A percentile compares a stretch with the other conserved stretches of the same genome.
Evolutionary conservation across 2,329 filamentous ascomycete genomes (phyloP).

Genomic region (Arthrobotrys conoides): DNA sequence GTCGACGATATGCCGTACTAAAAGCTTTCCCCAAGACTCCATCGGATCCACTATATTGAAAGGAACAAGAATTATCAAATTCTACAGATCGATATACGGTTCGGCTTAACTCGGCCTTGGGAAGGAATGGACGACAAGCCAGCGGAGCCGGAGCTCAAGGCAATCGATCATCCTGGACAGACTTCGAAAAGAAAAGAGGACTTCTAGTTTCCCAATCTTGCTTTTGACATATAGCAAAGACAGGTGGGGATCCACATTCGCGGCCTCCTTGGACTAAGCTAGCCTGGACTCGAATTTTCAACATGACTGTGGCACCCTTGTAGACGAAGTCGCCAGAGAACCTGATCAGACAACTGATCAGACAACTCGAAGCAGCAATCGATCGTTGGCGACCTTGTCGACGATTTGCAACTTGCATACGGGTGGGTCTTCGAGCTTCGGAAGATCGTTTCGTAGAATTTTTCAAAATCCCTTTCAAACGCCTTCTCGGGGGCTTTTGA

Average conservation of each 20-base stretch:
- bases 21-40: slow-evolving; percentile 8
- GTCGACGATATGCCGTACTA: slow-evolving; percentile 19
- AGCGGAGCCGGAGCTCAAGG: slow-evolving; percentile 61
- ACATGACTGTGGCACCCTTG: slow-evolving; percentile 44
- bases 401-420: slow-evolving; percentile 58
- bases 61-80: slow-evolving; percentile 19
- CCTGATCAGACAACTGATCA: slow-evolving; percentile 40
- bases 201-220: slow-evolving; percentile 60
- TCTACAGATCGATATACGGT: slow-evolving; percentile 30
- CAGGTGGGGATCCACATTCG: slow-evolving; percentile 50
- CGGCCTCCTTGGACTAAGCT: slow-evolving; percentile 39
- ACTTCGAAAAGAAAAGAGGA: slow-evolving; percentile 24
- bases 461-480: not conserved
- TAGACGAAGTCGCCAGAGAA: slow-evolving; percentile 55
- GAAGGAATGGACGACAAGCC: slow-evolving; percentile 30
- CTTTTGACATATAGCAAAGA: slow-evolving; percentile 51
- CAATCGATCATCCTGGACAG: slow-evolving; percentile 49
- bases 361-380: slow-evolving; percentile 57
- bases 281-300: slow-evolving; percentile 31
- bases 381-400: slow-evolving; percentile 47
- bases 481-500: slow-evolving; percentile 4
- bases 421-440: slow-evolving; percentile 45
- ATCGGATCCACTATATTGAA: slow-evolving; percentile 58
- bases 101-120: slow-evolving; percentile 58
- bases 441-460: slow-evolving; percentile 54